Conservation (phyloP, 2,329 filamentous ascomycete species). For the Claviceps sp. region DNA sequence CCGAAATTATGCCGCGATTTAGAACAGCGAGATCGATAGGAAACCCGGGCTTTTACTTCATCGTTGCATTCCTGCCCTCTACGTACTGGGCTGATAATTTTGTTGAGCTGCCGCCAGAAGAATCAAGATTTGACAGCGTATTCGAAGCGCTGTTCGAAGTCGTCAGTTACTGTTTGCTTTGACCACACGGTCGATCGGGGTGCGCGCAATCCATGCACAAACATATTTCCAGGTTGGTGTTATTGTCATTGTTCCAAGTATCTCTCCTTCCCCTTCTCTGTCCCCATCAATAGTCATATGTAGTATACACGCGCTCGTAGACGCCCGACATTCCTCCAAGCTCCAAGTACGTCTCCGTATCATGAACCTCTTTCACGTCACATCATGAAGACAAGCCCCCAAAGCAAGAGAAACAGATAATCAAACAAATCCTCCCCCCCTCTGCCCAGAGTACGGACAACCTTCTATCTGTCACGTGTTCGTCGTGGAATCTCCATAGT, state of each 20-base stretch:
- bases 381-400: conserved; percentile 1
- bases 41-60: no score
- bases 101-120: no score
- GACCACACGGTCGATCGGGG: no score
- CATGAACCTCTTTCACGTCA: background rate
- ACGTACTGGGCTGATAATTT: no score
- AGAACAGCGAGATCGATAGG: no score
- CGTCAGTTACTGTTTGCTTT: no score
- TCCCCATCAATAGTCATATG: background rate
- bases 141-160: no score
- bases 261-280: background rate
- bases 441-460: background rate
- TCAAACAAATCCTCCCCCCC: background rate
- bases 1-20: no score
- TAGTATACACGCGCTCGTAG: conserved; percentile 4
- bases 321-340: conserved; percentile 1
- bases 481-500: background rate
- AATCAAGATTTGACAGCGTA: no score
- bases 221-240: background rate
- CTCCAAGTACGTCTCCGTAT: background rate
- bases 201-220: no score
- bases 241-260: conserved; percentile 1
- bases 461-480: background rate
- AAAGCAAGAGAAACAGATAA: background rate
- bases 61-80: no score